Evolutionary conservation across 352 stramenopile species (phyloP).

Genomic region (Phytophthora cactorum): DNA sequence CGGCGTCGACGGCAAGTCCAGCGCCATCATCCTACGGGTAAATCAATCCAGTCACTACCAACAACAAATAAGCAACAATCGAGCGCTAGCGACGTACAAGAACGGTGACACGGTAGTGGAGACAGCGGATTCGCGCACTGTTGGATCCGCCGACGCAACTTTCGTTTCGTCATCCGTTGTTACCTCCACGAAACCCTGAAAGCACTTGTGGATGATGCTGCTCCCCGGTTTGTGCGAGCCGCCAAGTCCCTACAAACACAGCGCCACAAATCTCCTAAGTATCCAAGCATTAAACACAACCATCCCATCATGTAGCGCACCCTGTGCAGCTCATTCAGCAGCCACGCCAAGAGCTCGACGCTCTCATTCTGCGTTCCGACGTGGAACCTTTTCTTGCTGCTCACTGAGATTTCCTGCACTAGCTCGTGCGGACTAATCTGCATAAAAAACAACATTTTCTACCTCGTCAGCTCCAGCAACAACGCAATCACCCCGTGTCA

Average conservation of each 20-base stretch:
- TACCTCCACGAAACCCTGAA: slow-evolving; percentile 96
- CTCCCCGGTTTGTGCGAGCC: slow-evolving; percentile 86
- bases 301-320: slow-evolving; percentile 29
- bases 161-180: slow-evolving; percentile 83
- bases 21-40: slow-evolving; percentile 90
- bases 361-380: slow-evolving; percentile 95
- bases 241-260: slow-evolving; percentile 62
- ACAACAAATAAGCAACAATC: background rate
- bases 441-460: slow-evolving; percentile 8
- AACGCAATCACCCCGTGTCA: background rate
- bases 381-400: slow-evolving; percentile 97
- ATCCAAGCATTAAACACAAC: background rate
- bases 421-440: slow-evolving; percentile 96
- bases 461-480: background rate
- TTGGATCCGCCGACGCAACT: slow-evolving; percentile 24
- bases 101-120: slow-evolving; percentile 67
- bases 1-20: slow-evolving; percentile 98
- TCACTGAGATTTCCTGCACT: slow-evolving; percentile 94
- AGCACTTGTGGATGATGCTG: slow-evolving; percentile 96
- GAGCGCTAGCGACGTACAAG: slow-evolving; percentile 45
- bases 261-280: slow-evolving; percentile 12
- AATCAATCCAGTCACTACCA: slow-evolving; percentile 10
- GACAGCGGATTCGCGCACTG: slow-evolving; percentile 40
- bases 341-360: slow-evolving; percentile 97
- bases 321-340: slow-evolving; percentile 95